phyloP scores from a whole-genome alignment of 129 eudicot species.

The Arctium minus region DNA sequence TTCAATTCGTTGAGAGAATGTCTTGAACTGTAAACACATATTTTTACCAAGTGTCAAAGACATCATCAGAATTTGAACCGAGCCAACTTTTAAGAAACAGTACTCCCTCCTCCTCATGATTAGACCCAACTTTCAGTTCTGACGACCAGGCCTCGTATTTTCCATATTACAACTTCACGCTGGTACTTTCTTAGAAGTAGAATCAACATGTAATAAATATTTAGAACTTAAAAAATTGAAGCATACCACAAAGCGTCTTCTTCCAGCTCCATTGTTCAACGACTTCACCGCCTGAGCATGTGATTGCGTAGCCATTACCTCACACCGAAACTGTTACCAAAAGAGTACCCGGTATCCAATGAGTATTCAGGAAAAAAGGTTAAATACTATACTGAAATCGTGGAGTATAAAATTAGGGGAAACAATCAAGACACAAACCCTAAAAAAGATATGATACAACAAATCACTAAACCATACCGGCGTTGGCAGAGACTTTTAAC shows the following conservation, averaged over 20 bases:
- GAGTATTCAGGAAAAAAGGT: neutral
- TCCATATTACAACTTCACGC: neutral
- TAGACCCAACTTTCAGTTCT: neutral
- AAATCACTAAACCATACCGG: neutral
- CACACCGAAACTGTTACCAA: conserved; percentile 15
- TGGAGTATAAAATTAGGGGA: neutral
- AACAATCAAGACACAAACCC: neutral
- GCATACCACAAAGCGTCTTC: conserved; percentile 71
- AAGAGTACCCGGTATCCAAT: neutral
- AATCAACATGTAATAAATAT: neutral
- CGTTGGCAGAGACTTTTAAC: neutral
- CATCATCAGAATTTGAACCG: neutral
- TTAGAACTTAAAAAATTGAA: neutral
- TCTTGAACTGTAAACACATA: conserved; percentile 64
- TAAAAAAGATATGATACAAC: neutral
- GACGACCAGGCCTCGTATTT: neutral
- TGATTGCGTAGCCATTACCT: conserved; percentile 60
- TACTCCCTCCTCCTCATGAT: neutral
- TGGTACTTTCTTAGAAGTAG: neutral
- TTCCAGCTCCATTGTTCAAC: conserved; percentile 64
- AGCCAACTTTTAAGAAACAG: neutral
- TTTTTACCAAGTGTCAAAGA: conserved; percentile 5
- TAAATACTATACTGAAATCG: neutral
- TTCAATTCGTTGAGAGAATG: conserved; percentile 62
- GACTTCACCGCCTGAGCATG: conserved; percentile 80